Evolutionary conservation across 768 basidiomycete genomes (phyloP), one percentile per base, ranked within the genome.

Genomic region (Gymnopilus junonius): DNA sequence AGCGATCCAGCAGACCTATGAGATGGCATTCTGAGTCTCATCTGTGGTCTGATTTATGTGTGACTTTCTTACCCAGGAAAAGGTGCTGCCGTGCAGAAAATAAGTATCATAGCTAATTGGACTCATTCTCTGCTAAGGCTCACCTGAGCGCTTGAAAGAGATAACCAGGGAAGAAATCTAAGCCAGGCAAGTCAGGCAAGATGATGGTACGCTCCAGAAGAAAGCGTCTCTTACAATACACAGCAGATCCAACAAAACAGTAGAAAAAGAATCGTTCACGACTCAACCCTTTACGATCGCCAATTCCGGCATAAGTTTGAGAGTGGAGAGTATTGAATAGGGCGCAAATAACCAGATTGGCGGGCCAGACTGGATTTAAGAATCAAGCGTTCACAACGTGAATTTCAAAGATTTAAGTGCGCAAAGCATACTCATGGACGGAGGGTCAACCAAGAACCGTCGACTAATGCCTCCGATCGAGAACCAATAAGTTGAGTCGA

Each of bases 321-420:
- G 87, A 87, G 75, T 93, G 91, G 0, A 93, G 80, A 1, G 91
- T 92, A 67, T 93, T 93, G 76, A 93, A 91, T 1, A 83, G 70
- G 1, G 91, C 89, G 67, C 90, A 91, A 20, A 83, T 85, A 31
- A 91, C 88, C 20, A 92, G 82, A 51, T 88, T 87, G 10, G 80
- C 75, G 0, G 91, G 91, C 90, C 91, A 92, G 68, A 92, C 48
- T 51, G 48, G 1, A 14, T 48, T 1, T 4, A 17, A 32, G n/a
- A 50, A 20, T 46, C 7, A n/a, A n/a, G n/a, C n/a, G n/a, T n/a
- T n/a, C n/a, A n/a, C n/a, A n/a, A n/a, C n/a, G n/a, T n/a, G n/a
- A n/a, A n/a, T n/a, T n/a, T n/a, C n/a, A n/a, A n/a, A n/a, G n/a
- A n/a, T n/a, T n/a, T n/a, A n/a, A 17, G 48, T 17, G 7, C 8